A percentile compares a stretch with the other conserved stretches of the same genome.
Conservation (phyloP, 371 early-diverging fungal species). For the Mortierella sp. region DNA sequence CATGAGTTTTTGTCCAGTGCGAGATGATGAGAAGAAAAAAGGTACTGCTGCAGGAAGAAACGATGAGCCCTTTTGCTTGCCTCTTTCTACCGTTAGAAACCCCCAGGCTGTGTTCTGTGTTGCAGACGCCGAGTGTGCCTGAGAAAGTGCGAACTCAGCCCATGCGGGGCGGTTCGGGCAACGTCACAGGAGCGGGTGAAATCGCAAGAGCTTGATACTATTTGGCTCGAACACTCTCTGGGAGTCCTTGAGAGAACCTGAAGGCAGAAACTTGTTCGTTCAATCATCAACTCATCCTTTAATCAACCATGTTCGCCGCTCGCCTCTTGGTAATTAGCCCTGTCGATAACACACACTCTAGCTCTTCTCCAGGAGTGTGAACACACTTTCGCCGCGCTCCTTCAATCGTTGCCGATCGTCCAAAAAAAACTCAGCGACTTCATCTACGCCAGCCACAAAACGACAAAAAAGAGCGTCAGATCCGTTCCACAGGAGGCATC, state of each 20-base stretch:
- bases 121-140: too few species aligned
- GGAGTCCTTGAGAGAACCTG: background rate
- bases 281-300: conserved; percentile 29
- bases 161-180: too few species aligned
- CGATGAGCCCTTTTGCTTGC: too few species aligned
- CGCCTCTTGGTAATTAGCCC: conserved; percentile 47
- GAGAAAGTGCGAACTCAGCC: too few species aligned
- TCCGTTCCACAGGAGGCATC: background rate
- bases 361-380: background rate
- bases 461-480: background rate
- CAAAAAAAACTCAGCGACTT: background rate
- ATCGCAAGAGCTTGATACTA: background rate
- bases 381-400: background rate
- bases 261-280: background rate
- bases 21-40: background rate
- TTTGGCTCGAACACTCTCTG: too few species aligned
- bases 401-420: background rate
- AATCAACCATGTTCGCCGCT: conserved; percentile 41
- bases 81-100: background rate
- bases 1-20: background rate
- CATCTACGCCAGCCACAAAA: background rate
- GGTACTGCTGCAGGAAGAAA: background rate
- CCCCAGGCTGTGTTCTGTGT: background rate
- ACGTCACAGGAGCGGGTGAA: background rate
- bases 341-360: background rate